Base-by-base conservation (phyloP, 129 eudicot genomes). In the Helianthus tuberosus region DNA sequence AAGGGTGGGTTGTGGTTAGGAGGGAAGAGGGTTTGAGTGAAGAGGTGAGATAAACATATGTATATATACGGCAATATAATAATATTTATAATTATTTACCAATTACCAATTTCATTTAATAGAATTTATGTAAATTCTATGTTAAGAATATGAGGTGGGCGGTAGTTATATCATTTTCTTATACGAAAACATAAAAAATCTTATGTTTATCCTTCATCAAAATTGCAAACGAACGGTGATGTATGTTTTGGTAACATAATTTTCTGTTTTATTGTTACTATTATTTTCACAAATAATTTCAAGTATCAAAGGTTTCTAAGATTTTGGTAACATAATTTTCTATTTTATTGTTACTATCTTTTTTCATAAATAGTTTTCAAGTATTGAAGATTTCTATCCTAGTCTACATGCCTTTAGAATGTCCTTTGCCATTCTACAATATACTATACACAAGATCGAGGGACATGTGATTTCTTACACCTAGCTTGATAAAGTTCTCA, bases 21-120 rank as follows among this genome's bases (percentile, higher is more conserved):
- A 57, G 60, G 66, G 68, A 53, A 38, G 76, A 57, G 50, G 65
- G 86, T 68, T 80, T 71, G 78, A 82, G 84, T 81, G 71, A 79
- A 77, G 71, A 66, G 78, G 77, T 71, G 69, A 71, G 72, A 65
- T 70, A 74, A 80, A 66, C 55, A 70, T 74, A 60, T 69, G 43
- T 36, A 63, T 55, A 38, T 74, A 38, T 47, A 20, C 11, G 27
- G 27, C 27, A 64, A 64, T 39, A 39, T 64, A 64, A 64, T 64
- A 64, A 39, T 64, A 3, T 62, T 35, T 60, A 32, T 29, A 32
- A 6, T 5, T 35, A 14, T 35, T 35, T 62, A 38, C 46, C 23
- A 11, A 20, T 47, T 67, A 38, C 46, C 23, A 11, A 20, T 47
- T 67, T 25, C 17, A 23, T 67, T 23, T 67, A n/a, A 38, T 64